Evolutionary conservation across 2,329 filamentous ascomycete genomes (phyloP), one percentile per base, ranked within the genome.

Genomic region (Remersonia thermophila): DNA sequence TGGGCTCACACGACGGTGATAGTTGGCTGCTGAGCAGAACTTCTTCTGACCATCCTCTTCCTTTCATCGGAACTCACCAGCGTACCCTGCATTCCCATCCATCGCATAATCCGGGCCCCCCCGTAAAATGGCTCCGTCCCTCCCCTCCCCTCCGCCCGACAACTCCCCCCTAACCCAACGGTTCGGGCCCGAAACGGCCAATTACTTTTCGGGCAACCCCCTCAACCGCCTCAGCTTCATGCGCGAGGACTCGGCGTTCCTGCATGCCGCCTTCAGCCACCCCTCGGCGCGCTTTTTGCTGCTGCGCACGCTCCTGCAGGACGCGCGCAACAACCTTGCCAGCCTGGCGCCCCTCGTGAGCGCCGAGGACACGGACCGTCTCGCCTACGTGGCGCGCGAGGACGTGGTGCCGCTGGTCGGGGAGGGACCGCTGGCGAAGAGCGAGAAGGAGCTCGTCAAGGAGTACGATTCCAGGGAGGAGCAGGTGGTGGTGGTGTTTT

Each of bases 181-280:
- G 54, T 89, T 86, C 59, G 83, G 83, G 57, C 77, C 73, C 47
- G 83, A 89, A 59, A 67, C 83, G 43, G 71, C 79, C 54, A 91
- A 89, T 60, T 91, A 91, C 71, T 91, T 87, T 60, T 76, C 81
- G 33, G 80, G 83, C 47, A 80, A 73, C 37, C 80, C 78, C 6
- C 60, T 89, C 39, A 89, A 91, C 62, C 77, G 83, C 31, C 71
- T 87, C 32, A 83, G 80, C 12, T 91, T 89, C 59, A 66, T 91
- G 17, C 77, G 83, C 31, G 60, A 66, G 30, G 79, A 89, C 56
- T 65, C 77, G 47, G 55, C 56, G n/a, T 91, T 89, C 54, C 69
- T 91, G 35, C 68, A 68, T 23, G 60, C 66, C 17, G 83, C 83
- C 4, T 73, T 84, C 44, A 62, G 64, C 13, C 76, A 81, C 54